Percentiles rank a stretch among this genome's conserved stretches.
These are phyloP conservation scores for Diaporthe ilicicola DNA, from an alignment of 2,329 filamentous ascomycete genomes.

Conservation along the genomic window DNA sequence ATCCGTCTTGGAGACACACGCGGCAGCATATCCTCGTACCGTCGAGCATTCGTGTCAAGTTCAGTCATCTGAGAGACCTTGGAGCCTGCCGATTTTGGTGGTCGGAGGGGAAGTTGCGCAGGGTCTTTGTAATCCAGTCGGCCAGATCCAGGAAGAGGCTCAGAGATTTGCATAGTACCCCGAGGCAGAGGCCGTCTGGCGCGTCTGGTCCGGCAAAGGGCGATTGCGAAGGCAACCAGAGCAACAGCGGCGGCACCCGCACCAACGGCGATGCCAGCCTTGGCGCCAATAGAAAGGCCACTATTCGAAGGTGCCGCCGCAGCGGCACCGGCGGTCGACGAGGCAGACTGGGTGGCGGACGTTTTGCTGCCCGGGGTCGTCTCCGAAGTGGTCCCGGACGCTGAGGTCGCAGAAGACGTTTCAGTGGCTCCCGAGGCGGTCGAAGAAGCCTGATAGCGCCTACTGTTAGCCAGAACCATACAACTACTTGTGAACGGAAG, in stretches of 20 bases:
- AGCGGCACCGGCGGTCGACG: constrained; percentile 33
- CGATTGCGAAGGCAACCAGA: constrained; percentile 49
- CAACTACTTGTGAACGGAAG: neutral
- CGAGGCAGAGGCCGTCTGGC: constrained; percentile 36
- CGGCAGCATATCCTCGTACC: constrained; percentile 67
- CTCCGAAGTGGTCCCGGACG: neutral
- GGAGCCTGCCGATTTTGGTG: constrained; percentile 27
- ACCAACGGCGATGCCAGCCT: constrained; percentile 60
- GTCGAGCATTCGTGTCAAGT: constrained; percentile 59
- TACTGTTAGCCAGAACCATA: neutral
- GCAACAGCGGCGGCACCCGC: constrained; percentile 52
- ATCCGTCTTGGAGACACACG: constrained; percentile 55
- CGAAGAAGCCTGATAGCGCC: constrained; percentile 17
- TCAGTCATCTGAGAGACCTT: constrained; percentile 43
- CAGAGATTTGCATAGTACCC: constrained; percentile 55
- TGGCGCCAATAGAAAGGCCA: constrained; percentile 52
- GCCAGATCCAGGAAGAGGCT: constrained; percentile 58
- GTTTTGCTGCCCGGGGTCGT: constrained; percentile 1
- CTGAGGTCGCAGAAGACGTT: constrained; percentile 17
- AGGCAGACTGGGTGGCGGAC: constrained; percentile 1
- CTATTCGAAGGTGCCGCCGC: neutral
- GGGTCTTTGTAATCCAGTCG: constrained; percentile 47
- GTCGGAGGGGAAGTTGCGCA: constrained; percentile 47
- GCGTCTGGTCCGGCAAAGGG: constrained; percentile 48
- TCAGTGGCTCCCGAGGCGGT: constrained; percentile 10